phyloP scores from a whole-genome alignment of 345 rosid species.

The Fremontodendron californicum region DNA sequence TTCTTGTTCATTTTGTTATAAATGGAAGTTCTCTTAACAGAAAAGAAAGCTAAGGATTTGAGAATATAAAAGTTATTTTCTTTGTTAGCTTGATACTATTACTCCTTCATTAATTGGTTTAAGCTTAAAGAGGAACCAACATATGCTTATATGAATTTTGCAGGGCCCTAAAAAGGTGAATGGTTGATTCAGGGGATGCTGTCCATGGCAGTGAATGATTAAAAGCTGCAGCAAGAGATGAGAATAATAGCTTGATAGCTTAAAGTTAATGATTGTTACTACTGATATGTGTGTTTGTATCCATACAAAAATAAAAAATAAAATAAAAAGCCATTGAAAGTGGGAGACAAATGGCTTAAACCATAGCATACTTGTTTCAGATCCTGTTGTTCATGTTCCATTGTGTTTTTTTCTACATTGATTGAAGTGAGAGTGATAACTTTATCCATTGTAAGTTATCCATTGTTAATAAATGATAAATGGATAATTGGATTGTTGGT shows the following conservation, averaged over 20 bases:
- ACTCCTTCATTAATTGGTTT: not conserved
- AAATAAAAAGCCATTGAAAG: not conserved
- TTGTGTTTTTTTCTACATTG: not conserved
- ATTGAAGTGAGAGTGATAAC: not conserved
- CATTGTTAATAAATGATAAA: not conserved
- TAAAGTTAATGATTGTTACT: not conserved
- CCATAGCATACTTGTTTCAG: not conserved
- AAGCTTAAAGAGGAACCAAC: not conserved
- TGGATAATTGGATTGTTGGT: no score
- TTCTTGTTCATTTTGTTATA: not conserved
- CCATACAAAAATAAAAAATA: no score
- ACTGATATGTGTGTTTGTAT: not conserved
- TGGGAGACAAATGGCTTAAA: not conserved
- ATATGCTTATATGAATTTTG: not conserved
- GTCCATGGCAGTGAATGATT: not conserved
- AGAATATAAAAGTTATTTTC: not conserved
- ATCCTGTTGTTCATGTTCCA: not conserved
- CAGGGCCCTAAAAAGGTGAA: not conserved
- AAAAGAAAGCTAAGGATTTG: not conserved
- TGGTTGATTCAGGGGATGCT: not conserved
- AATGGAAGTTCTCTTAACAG: not conserved
- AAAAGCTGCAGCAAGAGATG: not conserved
- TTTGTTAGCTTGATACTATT: not conserved
- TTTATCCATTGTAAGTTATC: not conserved
- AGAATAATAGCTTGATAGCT: slow-evolving; percentile 4